Percentiles rank a stretch among this genome's conserved stretches.
Conservation (phyloP, 2,329 filamentous ascomycete genomes). For the Clarireedia homoeocarpa region DNA sequence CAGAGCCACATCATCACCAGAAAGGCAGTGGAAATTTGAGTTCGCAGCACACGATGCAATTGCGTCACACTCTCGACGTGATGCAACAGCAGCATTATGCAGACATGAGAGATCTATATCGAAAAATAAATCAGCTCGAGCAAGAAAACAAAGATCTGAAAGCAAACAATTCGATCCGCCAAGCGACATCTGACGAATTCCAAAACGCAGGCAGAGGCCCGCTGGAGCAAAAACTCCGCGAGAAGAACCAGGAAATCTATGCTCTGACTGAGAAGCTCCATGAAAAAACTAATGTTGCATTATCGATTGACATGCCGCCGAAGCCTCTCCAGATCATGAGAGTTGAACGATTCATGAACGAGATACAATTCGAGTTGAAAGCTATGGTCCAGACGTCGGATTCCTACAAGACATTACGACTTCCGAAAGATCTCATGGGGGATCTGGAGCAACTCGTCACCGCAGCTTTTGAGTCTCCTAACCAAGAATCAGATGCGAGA, state of each 20-base stretch:
- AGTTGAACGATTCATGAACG: neutral
- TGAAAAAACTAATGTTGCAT: neutral
- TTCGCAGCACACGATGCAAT: neutral
- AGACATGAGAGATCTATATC: neutral
- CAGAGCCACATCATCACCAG: no score
- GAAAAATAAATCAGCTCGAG: neutral
- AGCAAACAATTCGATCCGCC: neutral
- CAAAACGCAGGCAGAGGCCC: neutral
- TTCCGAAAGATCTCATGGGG: neutral
- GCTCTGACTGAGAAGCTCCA: neutral
- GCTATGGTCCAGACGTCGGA: conserved; percentile 2
- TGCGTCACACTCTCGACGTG: neutral
- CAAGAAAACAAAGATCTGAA: neutral
- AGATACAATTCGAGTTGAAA: conserved; percentile 2
- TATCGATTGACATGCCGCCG: neutral
- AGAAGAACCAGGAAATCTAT: neutral
- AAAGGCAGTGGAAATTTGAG: neutral
- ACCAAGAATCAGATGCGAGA: neutral
- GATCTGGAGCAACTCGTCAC: neutral
- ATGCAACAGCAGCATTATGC: neutral
- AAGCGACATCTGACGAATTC: neutral
- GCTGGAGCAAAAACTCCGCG: neutral
- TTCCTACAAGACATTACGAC: neutral
- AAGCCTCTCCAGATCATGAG: neutral
- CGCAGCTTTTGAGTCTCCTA: neutral